Evolutionary conservation across 306 rosid species (phyloP).

Genomic region (Cyamopsis tetragonoloba): DNA sequence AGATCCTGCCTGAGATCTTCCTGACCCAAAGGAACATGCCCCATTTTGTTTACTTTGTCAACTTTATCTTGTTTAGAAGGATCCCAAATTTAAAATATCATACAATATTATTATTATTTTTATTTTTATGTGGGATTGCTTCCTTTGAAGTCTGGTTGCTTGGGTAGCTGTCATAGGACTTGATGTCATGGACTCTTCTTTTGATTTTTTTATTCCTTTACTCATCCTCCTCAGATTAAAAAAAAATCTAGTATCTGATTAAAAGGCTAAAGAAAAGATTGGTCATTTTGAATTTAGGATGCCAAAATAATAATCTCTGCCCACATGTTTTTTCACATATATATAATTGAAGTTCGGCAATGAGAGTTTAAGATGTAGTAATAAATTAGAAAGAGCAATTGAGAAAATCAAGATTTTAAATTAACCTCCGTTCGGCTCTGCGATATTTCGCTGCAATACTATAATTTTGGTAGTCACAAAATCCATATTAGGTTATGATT

Average conservation of each 20-base stretch:
- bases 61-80: conserved; percentile 64
- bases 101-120: conserved; percentile 2
- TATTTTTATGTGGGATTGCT: conserved; percentile 33
- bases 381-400: too few species aligned
- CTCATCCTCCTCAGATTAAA: conserved; percentile 30
- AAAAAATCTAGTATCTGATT: conserved; percentile 17
- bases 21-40: conserved; percentile 70
- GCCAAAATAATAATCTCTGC: conserved; percentile 46
- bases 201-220: conserved; percentile 35
- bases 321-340: conserved; percentile 40
- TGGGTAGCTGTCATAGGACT: conserved; percentile 68
- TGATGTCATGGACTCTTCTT: conserved; percentile 59
- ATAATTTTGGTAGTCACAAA: too few species aligned
- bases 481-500: too few species aligned
- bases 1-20: conserved; percentile 60
- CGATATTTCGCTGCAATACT: too few species aligned
- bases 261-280: conserved; percentile 30
- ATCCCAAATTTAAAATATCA: conserved; percentile 31
- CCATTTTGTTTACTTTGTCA: conserved; percentile 51
- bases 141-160: conserved; percentile 58
- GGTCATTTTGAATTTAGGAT: conserved; percentile 49
- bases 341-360: conserved; percentile 33
- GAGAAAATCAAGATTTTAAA: too few species aligned
- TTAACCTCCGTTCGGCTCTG: too few species aligned
- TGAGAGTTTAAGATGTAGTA: neutral